Percentiles rank a stretch among this genome's conserved stretches.
Evolutionary conservation across 2,329 filamentous ascomycete genomes (phyloP).

Genomic region (Trichoderma sp.): DNA sequence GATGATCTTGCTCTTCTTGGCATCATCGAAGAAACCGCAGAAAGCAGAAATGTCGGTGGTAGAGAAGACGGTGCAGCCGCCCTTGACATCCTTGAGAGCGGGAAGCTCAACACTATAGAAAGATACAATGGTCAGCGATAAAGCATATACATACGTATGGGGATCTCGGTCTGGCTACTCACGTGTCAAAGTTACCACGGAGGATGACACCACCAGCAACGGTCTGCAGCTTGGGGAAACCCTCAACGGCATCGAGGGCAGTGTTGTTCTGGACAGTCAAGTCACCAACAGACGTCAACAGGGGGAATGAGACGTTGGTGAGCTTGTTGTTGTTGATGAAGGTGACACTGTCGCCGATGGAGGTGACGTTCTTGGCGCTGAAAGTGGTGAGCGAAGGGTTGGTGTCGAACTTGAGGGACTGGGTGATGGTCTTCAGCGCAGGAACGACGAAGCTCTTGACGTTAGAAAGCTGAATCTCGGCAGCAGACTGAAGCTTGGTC

Average conservation of each 20-base stretch:
- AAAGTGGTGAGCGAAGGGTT: slow-evolving; percentile 64
- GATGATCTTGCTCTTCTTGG: slow-evolving; percentile 37
- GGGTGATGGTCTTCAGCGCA: slow-evolving; percentile 68
- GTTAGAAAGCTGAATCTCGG: slow-evolving; percentile 61
- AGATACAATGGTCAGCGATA: not conserved
- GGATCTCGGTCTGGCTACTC: slow-evolving; percentile 42
- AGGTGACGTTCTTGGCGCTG: slow-evolving; percentile 67
- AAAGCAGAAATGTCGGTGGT: slow-evolving; percentile 60
- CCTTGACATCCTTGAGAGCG: slow-evolving; percentile 62
- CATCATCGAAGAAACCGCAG: slow-evolving; percentile 49
- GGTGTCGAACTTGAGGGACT: slow-evolving; percentile 79
- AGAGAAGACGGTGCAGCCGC: slow-evolving; percentile 67
- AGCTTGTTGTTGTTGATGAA: slow-evolving; percentile 62
- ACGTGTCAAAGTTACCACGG: slow-evolving; percentile 80
- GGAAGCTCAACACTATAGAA: slow-evolving; percentile 66
- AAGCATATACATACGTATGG: not conserved
- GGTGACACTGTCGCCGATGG: slow-evolving; percentile 54
- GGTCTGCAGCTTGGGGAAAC: slow-evolving; percentile 64
- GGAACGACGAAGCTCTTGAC: slow-evolving; percentile 72
- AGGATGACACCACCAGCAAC: slow-evolving; percentile 81
- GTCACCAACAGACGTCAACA: slow-evolving; percentile 64
- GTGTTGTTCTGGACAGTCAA: slow-evolving; percentile 92
- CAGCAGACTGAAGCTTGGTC: slow-evolving; percentile 67
- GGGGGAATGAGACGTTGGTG: slow-evolving; percentile 72
- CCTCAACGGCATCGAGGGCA: slow-evolving; percentile 59